phyloP scores from a whole-genome alignment of 106 monocot species.

The Gastrodia elata region DNA sequence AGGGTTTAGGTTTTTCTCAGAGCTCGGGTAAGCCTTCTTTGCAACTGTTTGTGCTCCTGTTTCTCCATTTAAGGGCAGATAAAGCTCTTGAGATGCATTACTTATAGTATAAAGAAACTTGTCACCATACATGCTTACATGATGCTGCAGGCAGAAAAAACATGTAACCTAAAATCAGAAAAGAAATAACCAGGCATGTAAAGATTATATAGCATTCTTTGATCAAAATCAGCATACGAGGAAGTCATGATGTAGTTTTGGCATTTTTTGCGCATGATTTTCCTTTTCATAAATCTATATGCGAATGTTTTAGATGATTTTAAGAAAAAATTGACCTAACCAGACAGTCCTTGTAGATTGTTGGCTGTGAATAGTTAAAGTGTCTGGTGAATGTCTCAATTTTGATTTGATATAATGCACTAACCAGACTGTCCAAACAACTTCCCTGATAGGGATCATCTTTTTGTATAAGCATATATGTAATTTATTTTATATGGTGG shows the following conservation, averaged over 20 bases:
- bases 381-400: no score
- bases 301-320: background rate
- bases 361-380: no score
- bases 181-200: background rate
- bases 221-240: background rate
- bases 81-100: conserved; percentile 43
- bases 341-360: no score
- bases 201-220: background rate
- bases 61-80: conserved; percentile 53
- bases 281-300: background rate
- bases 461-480: no score
- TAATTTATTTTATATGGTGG: no score
- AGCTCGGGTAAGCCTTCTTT: conserved; percentile 19
- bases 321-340: no score
- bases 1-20: conserved; percentile 37
- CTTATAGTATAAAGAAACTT: conserved; percentile 49
- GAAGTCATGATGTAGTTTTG: background rate
- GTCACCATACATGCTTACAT: conserved; percentile 48
- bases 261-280: background rate
- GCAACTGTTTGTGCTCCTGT: conserved; percentile 16
- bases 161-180: background rate
- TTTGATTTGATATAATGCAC: no score
- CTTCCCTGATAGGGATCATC: no score
- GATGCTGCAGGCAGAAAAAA: conserved; percentile 31
- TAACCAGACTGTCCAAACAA: no score